Base-by-base conservation (phyloP, 345 rosid genomes). In the Pugionium dolabratum region DNA sequence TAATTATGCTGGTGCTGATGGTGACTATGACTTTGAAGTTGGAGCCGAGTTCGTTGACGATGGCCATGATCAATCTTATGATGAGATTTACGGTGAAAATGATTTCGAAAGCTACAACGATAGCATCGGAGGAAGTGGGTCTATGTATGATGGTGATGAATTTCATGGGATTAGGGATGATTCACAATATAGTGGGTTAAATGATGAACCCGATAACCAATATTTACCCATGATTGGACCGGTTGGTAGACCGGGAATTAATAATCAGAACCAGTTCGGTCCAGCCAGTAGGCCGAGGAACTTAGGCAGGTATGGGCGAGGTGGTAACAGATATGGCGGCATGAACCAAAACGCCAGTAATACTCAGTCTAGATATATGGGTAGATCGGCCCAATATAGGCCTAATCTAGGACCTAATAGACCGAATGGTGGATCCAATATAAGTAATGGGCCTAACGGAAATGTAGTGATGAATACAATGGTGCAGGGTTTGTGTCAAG, bases 91-190 rank as follows among this genome's bases (percentile, higher is more conserved):
- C 9, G 70, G 40, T 29, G 76, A 37, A 52, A 53, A 59, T 1
- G 56, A 73, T 51, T 65, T 51, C 2, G 63, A 66, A 36, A 43
- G 63, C 51, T 66, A 66, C 4, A 66, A 36, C 5, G 66, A 63
- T 11, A 2, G 55, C 10, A 56, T 58, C 0, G 71, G 61, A 42
- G 71, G 62, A 45, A 66, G 45, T 47, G 59, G 61, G 57, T 60
- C 72, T 53, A 60, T 73, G 68, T 67, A 73, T 40, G 62, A 39
- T 7, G 77, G 55, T 3, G 4, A 54, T 35, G 76, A 59, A 45
- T 59, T 44, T 39, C 46, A 60, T 6, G 63, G 26, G 11, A 54
- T 8, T 60, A 18, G 37, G 52, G 53, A 47, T 46, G 64, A 35
- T 53, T 45, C 53, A 7, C 64, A 67, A 33, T 60, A 67, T 33